phyloP scores from a whole-genome alignment of 2,329 filamentous ascomycete genomes.

The Fusarium pseudoanthophilum region DNA sequence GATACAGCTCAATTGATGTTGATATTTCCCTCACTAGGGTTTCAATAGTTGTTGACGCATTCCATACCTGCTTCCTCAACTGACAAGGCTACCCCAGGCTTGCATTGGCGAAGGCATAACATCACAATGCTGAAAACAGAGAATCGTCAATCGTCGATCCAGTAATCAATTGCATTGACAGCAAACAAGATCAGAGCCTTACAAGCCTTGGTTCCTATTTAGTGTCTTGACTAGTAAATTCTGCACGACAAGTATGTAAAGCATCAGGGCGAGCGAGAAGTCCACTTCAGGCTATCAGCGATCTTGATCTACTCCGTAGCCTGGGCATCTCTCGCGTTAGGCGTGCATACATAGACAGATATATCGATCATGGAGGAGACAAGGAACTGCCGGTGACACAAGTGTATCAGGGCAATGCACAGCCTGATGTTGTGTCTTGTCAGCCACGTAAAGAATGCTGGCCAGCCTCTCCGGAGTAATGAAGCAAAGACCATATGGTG shows the following conservation, averaged over 20 bases:
- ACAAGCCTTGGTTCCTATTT: constrained; percentile 21
- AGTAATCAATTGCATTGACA: constrained; percentile 16
- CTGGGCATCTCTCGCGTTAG: constrained; percentile 24
- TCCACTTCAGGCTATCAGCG: constrained; percentile 27
- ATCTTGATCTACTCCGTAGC: constrained; percentile 16
- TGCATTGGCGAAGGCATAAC: constrained; percentile 19
- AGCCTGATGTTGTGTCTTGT: constrained; percentile 30
- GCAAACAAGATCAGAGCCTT: constrained; percentile 12
- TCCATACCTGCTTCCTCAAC: constrained; percentile 13
- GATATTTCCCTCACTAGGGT: constrained; percentile 1
- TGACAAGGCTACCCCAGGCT: constrained; percentile 17
- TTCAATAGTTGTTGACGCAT: constrained; percentile 7
- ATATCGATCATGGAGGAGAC: constrained; percentile 6
- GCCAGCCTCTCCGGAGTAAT: constrained; percentile 37
- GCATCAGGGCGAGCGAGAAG: constrained; percentile 20
- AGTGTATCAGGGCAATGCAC: constrained; percentile 30
- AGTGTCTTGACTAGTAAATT: constrained; percentile 22
- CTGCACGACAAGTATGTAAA: constrained; percentile 28
- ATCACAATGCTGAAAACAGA: background rate
- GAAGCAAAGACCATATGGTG: constrained; percentile 37
- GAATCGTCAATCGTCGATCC: constrained; percentile 24
- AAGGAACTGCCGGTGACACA: constrained; percentile 35
- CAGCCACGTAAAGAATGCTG: constrained; percentile 37
- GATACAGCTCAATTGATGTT: background rate
- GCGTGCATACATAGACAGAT: constrained; percentile 22